Base-by-base conservation (phyloP, 768 basidiomycete species). In the Tulasnella sp. region DNA sequence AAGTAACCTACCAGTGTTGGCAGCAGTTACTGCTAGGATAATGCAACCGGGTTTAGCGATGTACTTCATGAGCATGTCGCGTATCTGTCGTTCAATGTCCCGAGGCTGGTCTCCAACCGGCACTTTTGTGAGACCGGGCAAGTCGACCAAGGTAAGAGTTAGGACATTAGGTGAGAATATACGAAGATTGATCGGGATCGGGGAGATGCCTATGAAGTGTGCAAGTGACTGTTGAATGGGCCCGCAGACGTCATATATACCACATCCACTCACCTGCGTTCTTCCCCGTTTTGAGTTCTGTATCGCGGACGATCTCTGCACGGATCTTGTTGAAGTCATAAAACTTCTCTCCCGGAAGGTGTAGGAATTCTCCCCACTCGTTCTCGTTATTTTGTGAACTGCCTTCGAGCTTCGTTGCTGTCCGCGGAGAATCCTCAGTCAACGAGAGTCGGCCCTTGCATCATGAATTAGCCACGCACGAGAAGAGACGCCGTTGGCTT, bases 291-390 rank as follows among this genome's bases (percentile, higher is more conserved):
- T 98, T 98, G 58, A 88, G 87, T 68, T 98, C 96, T 0, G 96
- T 99, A 69, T 99, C 96, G 62, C 83, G 82, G 29, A 97, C 78
- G 62, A 99, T 99, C 71, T 99, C 96, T 37, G 85, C 88, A 58
- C 94, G 77, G 67, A 98, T 96, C 76, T 96, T 93, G 63, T 82
- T 77, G 73, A 99, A 99, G 73, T 99, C 94, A 69, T 84, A 89
- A 72, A 98, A 93, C 72, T 98, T 99, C 74, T 98, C 87, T 59
- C 87, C 86, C 0, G 94, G 96, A 36, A 97, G 78, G 65, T 92
- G 91, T 29, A 97, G 75, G 77, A 99, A 99, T 71, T 99, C 96
- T 64, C 94, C 96, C 96, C 96, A 99, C 70, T 98, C 96, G 64
- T 96, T 82, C 55, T 82, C 75, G 68, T 98, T 98, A 70, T 85